Evolutionary conservation across 495 filamentous ascomycete genomes (phyloP).

Genomic region (Clavariopsis aquatica): DNA sequence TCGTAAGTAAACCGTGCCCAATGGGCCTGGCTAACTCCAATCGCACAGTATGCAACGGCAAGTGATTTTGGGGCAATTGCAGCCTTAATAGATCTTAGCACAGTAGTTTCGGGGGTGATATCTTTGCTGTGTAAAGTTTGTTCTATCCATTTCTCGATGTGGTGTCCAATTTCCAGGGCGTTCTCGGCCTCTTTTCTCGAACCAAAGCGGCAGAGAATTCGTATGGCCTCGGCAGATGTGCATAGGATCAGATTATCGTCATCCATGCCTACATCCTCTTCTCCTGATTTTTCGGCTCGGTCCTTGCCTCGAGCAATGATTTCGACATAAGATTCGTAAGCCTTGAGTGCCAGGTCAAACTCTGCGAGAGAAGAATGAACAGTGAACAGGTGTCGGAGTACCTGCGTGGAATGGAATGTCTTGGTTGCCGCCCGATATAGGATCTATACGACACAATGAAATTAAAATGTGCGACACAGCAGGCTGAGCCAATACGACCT

Average conservation of each 20-base stretch:
- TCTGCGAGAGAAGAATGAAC: slow-evolving; percentile 84
- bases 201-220: slow-evolving; percentile 79
- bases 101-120: slow-evolving; percentile 13
- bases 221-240: slow-evolving; percentile 75
- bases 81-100: slow-evolving; percentile 12
- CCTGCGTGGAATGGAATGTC: slow-evolving; percentile 87
- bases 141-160: slow-evolving; percentile 65
- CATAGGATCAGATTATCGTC: slow-evolving; percentile 70
- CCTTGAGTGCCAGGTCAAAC: slow-evolving; percentile 81
- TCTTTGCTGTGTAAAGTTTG: slow-evolving; percentile 46
- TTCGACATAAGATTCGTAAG: slow-evolving; percentile 86
- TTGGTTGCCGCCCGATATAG: slow-evolving; percentile 86
- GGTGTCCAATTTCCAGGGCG: slow-evolving; percentile 64
- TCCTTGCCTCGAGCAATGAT: slow-evolving; percentile 80
- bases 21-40: slow-evolving; percentile 79
- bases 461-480: not conserved
- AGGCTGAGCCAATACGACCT: not conserved
- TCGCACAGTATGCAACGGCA: slow-evolving; percentile 71
- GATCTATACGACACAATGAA: slow-evolving; percentile 50
- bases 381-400: slow-evolving; percentile 83
- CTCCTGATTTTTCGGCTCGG: slow-evolving; percentile 73
- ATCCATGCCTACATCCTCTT: slow-evolving; percentile 71
- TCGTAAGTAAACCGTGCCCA: slow-evolving; percentile 82
- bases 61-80: slow-evolving; percentile 56
- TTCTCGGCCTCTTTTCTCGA: slow-evolving; percentile 72